These are phyloP conservation scores for Osmanthus fragrans DNA, from an alignment of 257 asterid species.

Conservation along the genomic window DNA sequence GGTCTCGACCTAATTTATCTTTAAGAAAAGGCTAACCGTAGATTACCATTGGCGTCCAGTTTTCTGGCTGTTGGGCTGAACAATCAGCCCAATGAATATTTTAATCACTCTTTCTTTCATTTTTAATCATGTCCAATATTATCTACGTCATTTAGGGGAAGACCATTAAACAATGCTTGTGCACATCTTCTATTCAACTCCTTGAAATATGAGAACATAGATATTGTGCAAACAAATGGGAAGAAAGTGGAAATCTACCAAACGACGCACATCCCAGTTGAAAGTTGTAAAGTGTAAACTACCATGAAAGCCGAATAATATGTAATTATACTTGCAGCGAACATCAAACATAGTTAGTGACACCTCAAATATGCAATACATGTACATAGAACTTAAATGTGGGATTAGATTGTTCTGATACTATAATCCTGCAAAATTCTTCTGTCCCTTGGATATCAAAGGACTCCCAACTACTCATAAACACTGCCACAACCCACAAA, in stretches of 20 bases:
- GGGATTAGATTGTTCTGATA: not conserved
- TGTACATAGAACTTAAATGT: not conserved
- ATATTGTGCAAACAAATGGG: not conserved
- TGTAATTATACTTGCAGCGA: not conserved
- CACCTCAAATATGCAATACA: not conserved
- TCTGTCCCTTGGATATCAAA: not conserved
- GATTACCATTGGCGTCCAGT: not conserved
- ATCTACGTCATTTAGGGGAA: not conserved
- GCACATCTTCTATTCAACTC: not conserved
- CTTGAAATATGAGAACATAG: not conserved
- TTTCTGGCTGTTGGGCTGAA: not conserved
- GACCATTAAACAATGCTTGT: not conserved
- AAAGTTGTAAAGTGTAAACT: not conserved
- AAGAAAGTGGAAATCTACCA: not conserved
- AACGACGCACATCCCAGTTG: not conserved
- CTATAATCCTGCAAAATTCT: not conserved
- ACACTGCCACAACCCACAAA: not conserved
- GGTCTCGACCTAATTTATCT: no score
- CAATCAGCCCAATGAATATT: no score
- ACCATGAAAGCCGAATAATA: not conserved
- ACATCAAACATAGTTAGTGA: not conserved
- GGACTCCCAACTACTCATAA: not conserved
- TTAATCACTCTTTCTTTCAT: not conserved
- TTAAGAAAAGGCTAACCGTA: not conserved
- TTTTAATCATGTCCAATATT: not conserved